phyloP scores from a whole-genome alignment of 371 early-diverging fungal genomes.

The Syncephalastrum monosporum region DNA sequence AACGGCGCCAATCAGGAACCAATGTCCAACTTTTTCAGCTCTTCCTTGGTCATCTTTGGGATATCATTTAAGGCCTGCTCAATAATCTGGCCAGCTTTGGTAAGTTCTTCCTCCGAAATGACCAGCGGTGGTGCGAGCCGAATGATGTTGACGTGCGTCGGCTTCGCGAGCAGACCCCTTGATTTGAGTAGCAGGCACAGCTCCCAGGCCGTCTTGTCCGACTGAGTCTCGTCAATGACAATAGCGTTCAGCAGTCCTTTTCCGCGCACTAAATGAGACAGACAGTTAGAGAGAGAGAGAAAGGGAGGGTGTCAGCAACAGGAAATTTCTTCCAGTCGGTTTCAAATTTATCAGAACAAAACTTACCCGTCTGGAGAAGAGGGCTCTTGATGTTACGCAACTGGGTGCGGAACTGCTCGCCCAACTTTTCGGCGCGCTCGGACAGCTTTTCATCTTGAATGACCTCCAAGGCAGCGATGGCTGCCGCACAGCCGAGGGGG shows the following conservation, averaged over 20 bases:
- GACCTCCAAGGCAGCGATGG: constrained; percentile 93
- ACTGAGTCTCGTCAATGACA: constrained; percentile 85
- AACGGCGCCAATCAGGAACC: too few species aligned
- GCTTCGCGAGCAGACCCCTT: constrained; percentile 94
- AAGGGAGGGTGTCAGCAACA: background rate
- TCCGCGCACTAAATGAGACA: constrained; percentile 73
- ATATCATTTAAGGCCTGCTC: constrained; percentile 71
- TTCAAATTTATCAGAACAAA: too few species aligned
- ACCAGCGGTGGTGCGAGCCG: constrained; percentile 94
- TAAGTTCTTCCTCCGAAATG: constrained; percentile 88
- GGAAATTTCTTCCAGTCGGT: background rate
- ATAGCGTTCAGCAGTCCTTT: constrained; percentile 95
- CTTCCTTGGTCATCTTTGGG: constrained; percentile 52
- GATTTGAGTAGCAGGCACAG: constrained; percentile 91
- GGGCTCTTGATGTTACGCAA: constrained; percentile 75
- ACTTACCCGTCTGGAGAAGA: constrained; percentile 62
- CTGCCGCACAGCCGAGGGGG: constrained; percentile 92
- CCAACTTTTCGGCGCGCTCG: constrained; percentile 74
- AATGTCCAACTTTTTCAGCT: constrained; percentile 13
- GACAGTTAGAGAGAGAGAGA: background rate
- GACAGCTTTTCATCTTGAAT: constrained; percentile 91
- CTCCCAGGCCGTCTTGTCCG: constrained; percentile 94
- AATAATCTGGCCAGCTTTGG: constrained; percentile 83
- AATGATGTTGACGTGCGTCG: constrained; percentile 98
- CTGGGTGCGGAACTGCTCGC: constrained; percentile 79